Evolutionary conservation across 1,284 basidiomycete species (phyloP).

Genomic region (Wallemia ichthyophaga): DNA sequence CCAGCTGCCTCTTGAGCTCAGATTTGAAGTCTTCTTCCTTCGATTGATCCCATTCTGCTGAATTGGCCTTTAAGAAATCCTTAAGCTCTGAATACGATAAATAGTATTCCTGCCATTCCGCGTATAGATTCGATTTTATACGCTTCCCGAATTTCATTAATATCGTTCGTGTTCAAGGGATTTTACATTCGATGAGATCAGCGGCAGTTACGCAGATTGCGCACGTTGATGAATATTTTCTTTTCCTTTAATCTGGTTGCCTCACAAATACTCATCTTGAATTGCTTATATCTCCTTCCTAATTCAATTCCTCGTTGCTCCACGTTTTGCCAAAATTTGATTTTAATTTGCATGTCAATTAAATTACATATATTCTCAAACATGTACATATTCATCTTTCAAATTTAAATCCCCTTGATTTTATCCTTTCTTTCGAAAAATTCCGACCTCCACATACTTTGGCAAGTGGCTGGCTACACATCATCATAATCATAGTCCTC

Average conservation of each 20-base stretch:
- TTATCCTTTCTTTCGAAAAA: neutral
- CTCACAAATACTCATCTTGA: no score
- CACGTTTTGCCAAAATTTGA: no score
- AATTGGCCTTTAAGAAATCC: slow-evolving; percentile 51
- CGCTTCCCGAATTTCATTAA: slow-evolving; percentile 65
- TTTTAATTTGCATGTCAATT: no score
- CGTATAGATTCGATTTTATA: slow-evolving; percentile 31
- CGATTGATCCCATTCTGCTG: slow-evolving; percentile 39
- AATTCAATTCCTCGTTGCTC: no score
- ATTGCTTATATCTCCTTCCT: neutral
- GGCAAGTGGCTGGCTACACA: no score
- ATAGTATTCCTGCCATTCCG: slow-evolving; percentile 20
- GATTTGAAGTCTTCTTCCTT: slow-evolving; percentile 54
- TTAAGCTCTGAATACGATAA: slow-evolving; percentile 68
- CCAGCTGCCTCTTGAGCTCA: slow-evolving; percentile 57
- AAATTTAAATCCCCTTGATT: no score
- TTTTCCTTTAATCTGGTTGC: no score
- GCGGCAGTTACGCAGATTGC: neutral
- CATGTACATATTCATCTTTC: neutral
- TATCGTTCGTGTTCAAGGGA: no score
- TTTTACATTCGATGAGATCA: no score
- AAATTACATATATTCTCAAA: no score
- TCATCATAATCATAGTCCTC: neutral
- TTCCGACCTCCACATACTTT: no score
- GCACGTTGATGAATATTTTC: neutral